Evolutionary conservation across 2,329 filamentous ascomycete genomes (phyloP), one percentile per base, ranked within the genome.

Genomic region (Xylariales sp.): DNA sequence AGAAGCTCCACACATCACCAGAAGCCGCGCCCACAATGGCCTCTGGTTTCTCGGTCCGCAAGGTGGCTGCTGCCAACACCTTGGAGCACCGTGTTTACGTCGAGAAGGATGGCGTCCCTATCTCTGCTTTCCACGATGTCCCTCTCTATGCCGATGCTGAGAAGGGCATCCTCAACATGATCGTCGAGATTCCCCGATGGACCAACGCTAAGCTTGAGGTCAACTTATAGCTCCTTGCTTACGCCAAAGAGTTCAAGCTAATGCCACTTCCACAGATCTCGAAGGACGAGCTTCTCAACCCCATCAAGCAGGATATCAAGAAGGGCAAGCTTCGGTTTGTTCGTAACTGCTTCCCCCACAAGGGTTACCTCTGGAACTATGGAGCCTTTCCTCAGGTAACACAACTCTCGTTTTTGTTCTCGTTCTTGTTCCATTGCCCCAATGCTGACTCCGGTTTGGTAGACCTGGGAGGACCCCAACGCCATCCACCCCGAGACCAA

Each of bases 361-460:
- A 98, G 82, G 93, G 93, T 55, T 98, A 98, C 73, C 88, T 98
- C 59, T 98, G 93, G 93, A 98, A 98, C 82, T 98, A 98, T 74
- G 93, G 93, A 74, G 90, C 90, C 70, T 97, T 98, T 84, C 93
- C 93, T 60, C 88, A 93, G 78, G 88, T 93, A 78, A 63, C 77
- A 60, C 27, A 35, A 42, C 40, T 25, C 48, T 46, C 8, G 24
- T 27, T 8, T n/a, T n/a, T 16, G 15, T 10, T 21, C 10, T n/a
- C 15, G 47, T n/a, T n/a, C 48, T 44, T 46, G 44, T 43, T 37
- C 45, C 40, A 43, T 48, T 18, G 31, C 35, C 19, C 27, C 16
- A 34, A 38, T 12, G 28, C 43, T 51, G 15, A 49, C 45, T 10
- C 22, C 34, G 36, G 44, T 6, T 33, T 37, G 29, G 35, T 61